Evolutionary conservation across 177 flowering plant genomes (phyloP).

Genomic region (Vitis hybrid): DNA sequence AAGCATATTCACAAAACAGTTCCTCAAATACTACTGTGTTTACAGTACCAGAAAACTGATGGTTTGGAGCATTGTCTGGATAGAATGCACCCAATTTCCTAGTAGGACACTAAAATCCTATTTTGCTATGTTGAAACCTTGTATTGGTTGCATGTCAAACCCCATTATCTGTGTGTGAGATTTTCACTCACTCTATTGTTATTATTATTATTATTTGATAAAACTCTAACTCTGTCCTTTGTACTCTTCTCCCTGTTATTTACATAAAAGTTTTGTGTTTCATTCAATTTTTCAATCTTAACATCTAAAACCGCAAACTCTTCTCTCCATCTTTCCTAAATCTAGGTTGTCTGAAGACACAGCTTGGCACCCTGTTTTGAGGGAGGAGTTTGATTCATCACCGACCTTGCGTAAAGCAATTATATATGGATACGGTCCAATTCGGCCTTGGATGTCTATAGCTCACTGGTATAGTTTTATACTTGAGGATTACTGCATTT

Average conservation of each 20-base stretch:
- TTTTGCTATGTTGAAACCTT: too few species aligned
- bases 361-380: conserved; percentile 81
- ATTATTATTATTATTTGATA: neutral
- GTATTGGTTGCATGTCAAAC: too few species aligned
- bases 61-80: too few species aligned
- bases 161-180: too few species aligned
- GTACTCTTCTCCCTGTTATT: neutral
- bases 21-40: too few species aligned
- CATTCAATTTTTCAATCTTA: neutral
- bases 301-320: too few species aligned
- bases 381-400: conserved; percentile 57
- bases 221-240: neutral
- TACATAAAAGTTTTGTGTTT: neutral
- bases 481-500: too few species aligned
- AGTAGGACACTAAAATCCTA: too few species aligned
- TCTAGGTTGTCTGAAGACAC: conserved; percentile 83
- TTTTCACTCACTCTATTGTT: neutral
- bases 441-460: conserved; percentile 91
- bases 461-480: conserved; percentile 66
- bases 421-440: conserved; percentile 70
- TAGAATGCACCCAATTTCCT: too few species aligned
- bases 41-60: too few species aligned
- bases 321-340: neutral
- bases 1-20: too few species aligned
- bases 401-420: conserved; percentile 71